Base-by-base conservation (phyloP, 2,329 filamentous ascomycete species). In the Mycosphaerella sp. region DNA sequence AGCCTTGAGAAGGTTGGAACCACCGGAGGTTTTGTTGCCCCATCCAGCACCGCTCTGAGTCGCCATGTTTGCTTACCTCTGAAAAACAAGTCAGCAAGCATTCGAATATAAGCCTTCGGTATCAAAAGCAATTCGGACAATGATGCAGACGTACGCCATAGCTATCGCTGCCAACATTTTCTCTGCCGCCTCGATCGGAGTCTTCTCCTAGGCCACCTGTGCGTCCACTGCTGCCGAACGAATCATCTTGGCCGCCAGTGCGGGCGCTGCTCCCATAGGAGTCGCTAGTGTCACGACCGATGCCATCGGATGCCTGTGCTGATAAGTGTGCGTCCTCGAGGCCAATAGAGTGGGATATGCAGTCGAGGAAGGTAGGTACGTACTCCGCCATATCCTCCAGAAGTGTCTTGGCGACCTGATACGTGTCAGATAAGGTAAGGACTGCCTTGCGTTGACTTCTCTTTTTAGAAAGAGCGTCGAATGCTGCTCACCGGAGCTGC, bases 351-450 rank as follows among this genome's bases (percentile, higher is more conserved):
- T 5, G 12, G 4, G 27, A 10, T 12, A 17, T 25, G 14, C 18
- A 30, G 47, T 17, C 21, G 5, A 30, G 39, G 44, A 47, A 58
- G 53, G 28, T 58, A 30, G 39, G 44, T 49, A 58, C 55, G 28
- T 58, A 58, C 57, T 34, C 30, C 30, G 6, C 52, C 54, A 35
- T 47, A 54, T 16, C 51, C 53, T 37, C 47, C 49, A 44, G 51
- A 45, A 16, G 39, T 44, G 18, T 41, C 45, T 44, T 46, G 46
- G 44, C 53, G 50, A 18, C 49, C 52, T 58, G 36, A 35, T 43
- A 44, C 45, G 16, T 17, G 39, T 50, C 25, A 54, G 45, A 54
- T 53, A 39, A 53, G 44, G 30, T 53, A 39, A 53, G 44, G 30
- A 37, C 41, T 44, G 30, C 14, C 28, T 12, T 42, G 32, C 21